Percentiles rank a stretch among this genome's conserved stretches.
These are phyloP conservation scores for Microsporum ferrugineum DNA, from an alignment of 2,329 filamentous ascomycete species.

Conservation along the genomic window DNA sequence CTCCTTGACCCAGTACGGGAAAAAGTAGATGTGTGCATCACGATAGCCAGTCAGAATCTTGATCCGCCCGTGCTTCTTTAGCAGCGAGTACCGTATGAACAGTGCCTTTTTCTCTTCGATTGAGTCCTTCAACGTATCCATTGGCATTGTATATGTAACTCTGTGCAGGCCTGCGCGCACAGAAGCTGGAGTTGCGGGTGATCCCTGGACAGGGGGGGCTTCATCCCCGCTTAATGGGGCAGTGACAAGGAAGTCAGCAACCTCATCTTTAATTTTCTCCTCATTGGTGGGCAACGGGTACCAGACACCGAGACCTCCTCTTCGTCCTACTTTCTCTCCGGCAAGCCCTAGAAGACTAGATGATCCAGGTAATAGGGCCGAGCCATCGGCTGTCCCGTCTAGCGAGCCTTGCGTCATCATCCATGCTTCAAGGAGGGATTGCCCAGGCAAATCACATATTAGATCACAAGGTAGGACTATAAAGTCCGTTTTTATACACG, in stretches of 20 bases:
- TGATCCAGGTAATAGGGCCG: conserved; percentile 22
- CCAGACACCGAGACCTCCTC: conserved; percentile 79
- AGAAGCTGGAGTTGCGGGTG: conserved; percentile 47
- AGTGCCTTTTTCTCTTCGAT: conserved; percentile 57
- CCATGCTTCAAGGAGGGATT: conserved; percentile 78
- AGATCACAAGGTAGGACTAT: conserved; percentile 86
- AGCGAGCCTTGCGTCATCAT: conserved; percentile 71
- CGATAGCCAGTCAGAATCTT: conserved; percentile 74
- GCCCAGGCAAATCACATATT: conserved; percentile 77
- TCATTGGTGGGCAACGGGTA: conserved; percentile 63
- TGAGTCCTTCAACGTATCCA: conserved; percentile 76
- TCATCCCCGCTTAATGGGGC: conserved; percentile 50
- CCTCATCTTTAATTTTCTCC: conserved; percentile 72
- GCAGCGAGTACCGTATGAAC: conserved; percentile 62
- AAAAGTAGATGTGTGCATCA: conserved; percentile 89
- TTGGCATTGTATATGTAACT: conserved; percentile 75
- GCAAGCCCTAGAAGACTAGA: conserved; percentile 40
- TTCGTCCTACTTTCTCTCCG: conserved; percentile 48
- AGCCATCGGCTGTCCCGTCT: conserved; percentile 46
- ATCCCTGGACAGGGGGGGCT: conserved; percentile 34
- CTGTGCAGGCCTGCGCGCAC: conserved; percentile 60
- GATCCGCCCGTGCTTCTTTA: conserved; percentile 62
- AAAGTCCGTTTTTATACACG: conserved; percentile 73
- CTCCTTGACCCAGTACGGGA: conserved; percentile 82
- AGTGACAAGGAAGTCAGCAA: conserved; percentile 83